Evolutionary conservation across 78 protist species (phyloP).

Genomic region (Dictyostelium intermedium): DNA sequence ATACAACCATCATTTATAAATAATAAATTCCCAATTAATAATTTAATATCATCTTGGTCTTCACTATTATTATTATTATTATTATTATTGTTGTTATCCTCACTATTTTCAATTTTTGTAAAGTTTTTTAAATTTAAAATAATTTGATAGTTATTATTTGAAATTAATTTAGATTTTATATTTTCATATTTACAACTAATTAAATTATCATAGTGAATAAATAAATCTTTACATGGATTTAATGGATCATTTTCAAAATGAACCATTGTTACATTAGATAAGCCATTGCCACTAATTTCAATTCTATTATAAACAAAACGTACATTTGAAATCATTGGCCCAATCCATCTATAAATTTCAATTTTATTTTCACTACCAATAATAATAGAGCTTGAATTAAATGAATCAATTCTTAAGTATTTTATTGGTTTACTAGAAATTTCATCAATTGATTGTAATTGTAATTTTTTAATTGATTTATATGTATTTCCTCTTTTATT

Average conservation of each 20-base stretch:
- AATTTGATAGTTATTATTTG: background rate
- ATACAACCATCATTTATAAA: constrained; percentile 33
- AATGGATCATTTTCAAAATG: background rate
- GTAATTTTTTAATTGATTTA: background rate
- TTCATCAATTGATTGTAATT: background rate
- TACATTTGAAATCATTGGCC: background rate
- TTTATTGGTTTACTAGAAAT: background rate
- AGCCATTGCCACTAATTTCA: constrained; percentile 1
- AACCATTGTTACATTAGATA: background rate
- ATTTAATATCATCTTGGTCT: background rate
- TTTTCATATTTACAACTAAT: background rate
- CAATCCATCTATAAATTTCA: background rate
- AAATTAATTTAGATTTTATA: background rate
- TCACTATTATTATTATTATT: background rate
- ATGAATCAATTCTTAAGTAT: background rate
- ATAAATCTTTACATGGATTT: background rate
- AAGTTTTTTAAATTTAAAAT: background rate
- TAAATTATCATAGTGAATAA: background rate
- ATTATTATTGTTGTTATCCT: background rate
- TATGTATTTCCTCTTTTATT: background rate
- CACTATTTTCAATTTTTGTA: background rate
- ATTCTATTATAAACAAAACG: background rate
- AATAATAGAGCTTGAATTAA: background rate
- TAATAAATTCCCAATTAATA: background rate
- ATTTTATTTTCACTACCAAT: background rate